phyloP scores from a whole-genome alignment of 495 filamentous ascomycete species.

The Neurospora sp. region DNA sequence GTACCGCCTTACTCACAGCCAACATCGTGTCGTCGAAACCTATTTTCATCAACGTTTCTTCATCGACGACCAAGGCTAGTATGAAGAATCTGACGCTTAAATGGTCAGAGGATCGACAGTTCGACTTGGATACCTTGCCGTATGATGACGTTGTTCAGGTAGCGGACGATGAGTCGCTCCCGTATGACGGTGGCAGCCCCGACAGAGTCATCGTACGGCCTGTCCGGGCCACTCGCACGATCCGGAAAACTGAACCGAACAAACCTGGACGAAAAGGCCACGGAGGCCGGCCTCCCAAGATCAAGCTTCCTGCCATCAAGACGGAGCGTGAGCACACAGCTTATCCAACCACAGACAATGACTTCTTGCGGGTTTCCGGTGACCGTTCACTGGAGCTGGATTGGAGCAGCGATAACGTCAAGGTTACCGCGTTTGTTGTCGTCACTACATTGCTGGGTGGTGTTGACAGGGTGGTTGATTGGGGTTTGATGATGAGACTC shows the following conservation, averaged over 20 bases:
- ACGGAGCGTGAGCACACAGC: conserved; percentile 29
- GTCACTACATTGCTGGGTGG: conserved; percentile 68
- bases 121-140: conserved; percentile 32
- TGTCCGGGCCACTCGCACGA: neutral
- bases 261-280: neutral
- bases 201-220: neutral
- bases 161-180: conserved; percentile 7
- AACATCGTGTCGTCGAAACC: conserved; percentile 20
- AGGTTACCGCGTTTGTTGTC: conserved; percentile 63
- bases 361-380: conserved; percentile 23
- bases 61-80: conserved; percentile 10
- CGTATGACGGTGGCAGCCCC: neutral
- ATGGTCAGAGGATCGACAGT: conserved; percentile 28
- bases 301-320: conserved; percentile 25
- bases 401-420: conserved; percentile 31
- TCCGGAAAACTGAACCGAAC: neutral
- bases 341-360: conserved; percentile 25
- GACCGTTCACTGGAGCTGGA: conserved; percentile 24
- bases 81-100: conserved; percentile 15
- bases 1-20: conserved; percentile 15
- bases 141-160: conserved; percentile 27
- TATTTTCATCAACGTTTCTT: conserved; percentile 26
- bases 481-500: conserved; percentile 56
- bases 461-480: conserved; percentile 57
- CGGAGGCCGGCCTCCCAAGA: conserved; percentile 14